Conservation (phyloP, 2,329 filamentous ascomycete species). For the Diaporthe helianthi region DNA sequence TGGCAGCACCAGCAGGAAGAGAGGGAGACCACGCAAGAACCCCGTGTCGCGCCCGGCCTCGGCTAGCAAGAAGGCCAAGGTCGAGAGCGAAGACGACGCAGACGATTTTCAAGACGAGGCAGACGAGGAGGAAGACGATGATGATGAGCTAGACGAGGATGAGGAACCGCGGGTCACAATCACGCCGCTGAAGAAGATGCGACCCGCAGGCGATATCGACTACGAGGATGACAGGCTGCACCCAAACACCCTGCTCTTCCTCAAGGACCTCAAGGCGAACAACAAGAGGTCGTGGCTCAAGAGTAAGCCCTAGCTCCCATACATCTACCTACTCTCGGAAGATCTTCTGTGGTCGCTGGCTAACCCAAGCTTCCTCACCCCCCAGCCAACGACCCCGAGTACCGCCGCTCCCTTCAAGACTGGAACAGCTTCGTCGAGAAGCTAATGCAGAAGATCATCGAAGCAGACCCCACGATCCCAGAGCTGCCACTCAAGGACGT, state of each 20-base stretch:
- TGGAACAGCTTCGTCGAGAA: constrained; percentile 80
- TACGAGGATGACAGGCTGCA: constrained; percentile 63
- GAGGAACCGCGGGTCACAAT: constrained; percentile 48
- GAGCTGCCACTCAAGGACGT: constrained; percentile 87
- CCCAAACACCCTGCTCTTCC: constrained; percentile 63
- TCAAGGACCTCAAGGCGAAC: constrained; percentile 65
- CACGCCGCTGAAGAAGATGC: constrained; percentile 50
- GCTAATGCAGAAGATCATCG: constrained; percentile 73
- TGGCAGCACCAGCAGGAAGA: constrained; percentile 24
- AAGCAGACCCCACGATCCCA: constrained; percentile 81
- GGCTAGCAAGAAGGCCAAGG: constrained; percentile 35
- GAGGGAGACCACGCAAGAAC: constrained; percentile 32
- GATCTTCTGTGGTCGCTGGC: neutral
- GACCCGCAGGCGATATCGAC: constrained; percentile 49
- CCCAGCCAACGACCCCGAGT: constrained; percentile 80
- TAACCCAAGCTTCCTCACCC: constrained; percentile 21
- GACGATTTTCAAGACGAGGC: constrained; percentile 46
- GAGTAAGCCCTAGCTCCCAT: constrained; percentile 49
- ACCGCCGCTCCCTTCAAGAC: constrained; percentile 78
- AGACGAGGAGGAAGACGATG: constrained; percentile 46
- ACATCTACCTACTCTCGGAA: neutral
- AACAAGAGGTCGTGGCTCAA: constrained; percentile 67
- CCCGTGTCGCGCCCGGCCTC: neutral
- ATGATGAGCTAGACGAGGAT: constrained; percentile 46
- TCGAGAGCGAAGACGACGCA: constrained; percentile 40